Percentiles rank a stretch among this genome's conserved stretches.
phyloP scores from a whole-genome alignment of 768 basidiomycete species.

The Wakefieldia striispora region DNA sequence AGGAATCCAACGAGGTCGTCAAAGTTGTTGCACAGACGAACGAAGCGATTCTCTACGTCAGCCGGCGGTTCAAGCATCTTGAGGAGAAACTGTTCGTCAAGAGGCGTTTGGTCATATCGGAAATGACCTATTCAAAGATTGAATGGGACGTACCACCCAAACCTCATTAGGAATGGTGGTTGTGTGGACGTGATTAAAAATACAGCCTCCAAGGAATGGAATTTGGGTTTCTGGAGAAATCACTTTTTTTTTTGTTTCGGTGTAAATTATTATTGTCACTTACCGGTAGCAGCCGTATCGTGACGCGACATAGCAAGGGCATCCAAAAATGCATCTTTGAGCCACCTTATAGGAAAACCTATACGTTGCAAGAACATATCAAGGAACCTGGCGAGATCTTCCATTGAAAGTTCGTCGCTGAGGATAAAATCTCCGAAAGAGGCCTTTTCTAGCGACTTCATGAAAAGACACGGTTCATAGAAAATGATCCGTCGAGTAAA shows the following conservation, averaged over 20 bases:
- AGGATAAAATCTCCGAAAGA: conserved; percentile 34
- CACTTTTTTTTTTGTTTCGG: background rate
- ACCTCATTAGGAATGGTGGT: conserved; percentile 26
- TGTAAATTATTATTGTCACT: background rate
- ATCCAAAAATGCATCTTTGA: conserved; percentile 29
- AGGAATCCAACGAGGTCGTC: conserved; percentile 32
- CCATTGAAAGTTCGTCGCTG: conserved; percentile 28
- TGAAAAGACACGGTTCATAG: conserved; percentile 26
- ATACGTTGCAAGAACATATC: conserved; percentile 3
- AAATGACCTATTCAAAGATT: background rate
- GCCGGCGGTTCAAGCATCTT: conserved; percentile 7
- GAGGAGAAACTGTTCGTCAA: conserved; percentile 4
- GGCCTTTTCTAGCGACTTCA: conserved; percentile 29
- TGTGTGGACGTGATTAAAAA: conserved; percentile 25
- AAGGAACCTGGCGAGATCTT: conserved; percentile 17
- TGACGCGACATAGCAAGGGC: conserved; percentile 14
- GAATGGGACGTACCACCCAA: conserved; percentile 30
- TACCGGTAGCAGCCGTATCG: conserved; percentile 11
- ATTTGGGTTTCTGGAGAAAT: conserved; percentile 14
- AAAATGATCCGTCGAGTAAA: conserved; percentile 31
- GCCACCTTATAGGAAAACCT: conserved; percentile 21
- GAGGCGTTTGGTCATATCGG: background rate
- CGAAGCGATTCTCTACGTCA: conserved; percentile 29
- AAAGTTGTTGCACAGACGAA: conserved; percentile 30
- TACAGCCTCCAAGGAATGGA: conserved; percentile 31